Percentiles rank a stretch among this genome's conserved stretches.
phyloP scores from a whole-genome alignment of 1,139 yeast genomes.

The Sugiyamaella xylanicola region DNA sequence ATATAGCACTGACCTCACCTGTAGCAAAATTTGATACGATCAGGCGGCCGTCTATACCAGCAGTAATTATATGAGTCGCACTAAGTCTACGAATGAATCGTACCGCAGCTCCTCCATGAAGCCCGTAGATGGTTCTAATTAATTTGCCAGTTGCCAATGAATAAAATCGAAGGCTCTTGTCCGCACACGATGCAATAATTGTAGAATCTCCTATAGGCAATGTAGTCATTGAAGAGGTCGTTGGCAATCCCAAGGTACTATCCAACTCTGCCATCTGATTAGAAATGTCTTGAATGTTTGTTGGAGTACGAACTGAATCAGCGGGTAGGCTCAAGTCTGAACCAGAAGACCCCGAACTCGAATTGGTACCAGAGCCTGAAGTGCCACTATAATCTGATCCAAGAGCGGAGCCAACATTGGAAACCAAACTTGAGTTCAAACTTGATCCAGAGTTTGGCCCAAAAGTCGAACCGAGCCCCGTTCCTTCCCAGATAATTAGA shows the following conservation, averaged over 20 bases:
- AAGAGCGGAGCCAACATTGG: neutral
- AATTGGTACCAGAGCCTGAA: neutral
- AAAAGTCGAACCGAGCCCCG: neutral
- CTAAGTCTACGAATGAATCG: conserved; percentile 27
- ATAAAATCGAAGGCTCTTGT: conserved; percentile 30
- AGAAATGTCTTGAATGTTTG: neutral
- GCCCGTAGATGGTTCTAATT: conserved; percentile 23
- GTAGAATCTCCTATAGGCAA: neutral
- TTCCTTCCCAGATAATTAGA: conserved; percentile 2
- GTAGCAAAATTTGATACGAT: conserved; percentile 25
- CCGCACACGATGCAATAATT: conserved; percentile 33
- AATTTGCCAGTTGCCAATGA: conserved; percentile 25
- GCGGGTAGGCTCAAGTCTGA: neutral
- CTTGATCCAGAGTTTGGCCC: neutral
- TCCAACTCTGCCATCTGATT: no score
- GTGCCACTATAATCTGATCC: neutral
- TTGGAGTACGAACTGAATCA: neutral
- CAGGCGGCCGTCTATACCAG: conserved; percentile 43
- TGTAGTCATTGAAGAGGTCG: no score
- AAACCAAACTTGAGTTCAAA: neutral
- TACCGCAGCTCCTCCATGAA: conserved; percentile 32
- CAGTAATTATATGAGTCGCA: conserved; percentile 31
- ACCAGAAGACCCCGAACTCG: neutral
- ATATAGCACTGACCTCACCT: conserved; percentile 17
- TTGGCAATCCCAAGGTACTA: no score